Base-by-base conservation (phyloP, 2,329 filamentous ascomycete genomes). In the Aureobasidium sp. region DNA sequence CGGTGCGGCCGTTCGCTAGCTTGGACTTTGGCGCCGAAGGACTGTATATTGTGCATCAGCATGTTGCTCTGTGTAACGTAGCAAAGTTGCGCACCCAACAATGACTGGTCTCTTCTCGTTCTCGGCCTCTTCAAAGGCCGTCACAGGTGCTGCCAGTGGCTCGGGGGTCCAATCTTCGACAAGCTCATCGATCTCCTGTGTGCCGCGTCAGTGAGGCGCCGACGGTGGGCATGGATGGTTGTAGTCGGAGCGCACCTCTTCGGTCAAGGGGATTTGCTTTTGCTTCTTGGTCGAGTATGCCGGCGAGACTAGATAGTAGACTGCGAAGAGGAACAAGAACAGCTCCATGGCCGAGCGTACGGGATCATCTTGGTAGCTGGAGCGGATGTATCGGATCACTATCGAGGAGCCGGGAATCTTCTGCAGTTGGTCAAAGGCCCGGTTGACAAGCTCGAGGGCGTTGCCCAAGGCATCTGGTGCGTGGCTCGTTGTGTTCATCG, bases 81-180 rank as follows among this genome's bases (percentile, higher is more conserved):
- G 8, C 6, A 1, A 31, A 23, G 1, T 25, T 21, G 65, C 76
- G 66, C 81, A 95, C 90, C 94, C 94, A 65, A 93, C 84, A 72
- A 99, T 89, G 23, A 97, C 81, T 5, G 93, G 90, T 51, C 90
- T 78, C 71, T 86, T 95, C 69, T 97, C 93, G 62, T 87, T 84
- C 71, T 96, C 92, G 45, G 82, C 77, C 69, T 89, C 85, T 74
- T 99, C 93, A 54, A 93, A 81, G 0, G 84, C 66, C 0, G 87
- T 92, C 64, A 86, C 83, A 25, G 84, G 79, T 5, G 85, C 79
- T 27, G 96, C 93, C 45, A 99, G 81, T 15, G 94, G 92, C 74
- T 99, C 94, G 0, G 94, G 95, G 8, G 85, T 87, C 94, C 94
- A 99, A 67, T 99, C 94, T 60, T 95, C 92, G 45, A 99, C 89